Evolutionary conservation across 176 grass and related monocot genomes (phyloP).

Genomic region (Otatea glauca): DNA sequence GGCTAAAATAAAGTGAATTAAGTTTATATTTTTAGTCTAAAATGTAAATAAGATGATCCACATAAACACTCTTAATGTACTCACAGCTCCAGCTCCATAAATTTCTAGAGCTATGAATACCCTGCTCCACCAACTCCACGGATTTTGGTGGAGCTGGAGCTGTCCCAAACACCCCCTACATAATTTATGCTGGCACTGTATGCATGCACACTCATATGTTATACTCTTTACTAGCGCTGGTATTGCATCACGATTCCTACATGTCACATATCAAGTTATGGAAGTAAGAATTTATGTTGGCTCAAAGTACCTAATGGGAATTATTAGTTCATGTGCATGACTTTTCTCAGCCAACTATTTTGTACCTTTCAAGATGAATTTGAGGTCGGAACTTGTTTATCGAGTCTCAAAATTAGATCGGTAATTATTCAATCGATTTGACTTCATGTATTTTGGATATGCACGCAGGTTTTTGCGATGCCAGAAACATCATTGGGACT

Average conservation of each 20-base stretch:
- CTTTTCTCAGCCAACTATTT: conserved; percentile 22
- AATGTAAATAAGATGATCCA: too few relatives aligned
- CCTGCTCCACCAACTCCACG: too few relatives aligned
- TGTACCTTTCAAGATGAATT: background rate
- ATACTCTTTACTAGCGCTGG: conserved; percentile 4
- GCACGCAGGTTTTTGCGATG: conserved; percentile 91
- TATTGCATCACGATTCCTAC: conserved; percentile 26
- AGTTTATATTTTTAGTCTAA: too few relatives aligned
- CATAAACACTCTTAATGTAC: too few relatives aligned
- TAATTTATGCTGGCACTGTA: background rate
- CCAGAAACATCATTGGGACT: conserved; percentile 89
- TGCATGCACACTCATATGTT: background rate
- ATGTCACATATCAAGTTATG: background rate
- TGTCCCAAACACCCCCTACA: too few relatives aligned
- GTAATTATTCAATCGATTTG: background rate
- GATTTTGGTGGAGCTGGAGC: too few relatives aligned
- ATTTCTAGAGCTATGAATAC: too few relatives aligned
- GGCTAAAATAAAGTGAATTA: too few relatives aligned
- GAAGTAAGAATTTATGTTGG: conserved; percentile 16
- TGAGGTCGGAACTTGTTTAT: background rate
- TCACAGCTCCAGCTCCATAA: too few relatives aligned
- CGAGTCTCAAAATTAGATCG: background rate
- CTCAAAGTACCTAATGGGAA: conserved; percentile 2
- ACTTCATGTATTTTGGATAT: conserved; percentile 30
- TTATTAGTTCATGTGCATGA: background rate